These are phyloP conservation scores for Trichoderma oligosporum DNA, from an alignment of 2,329 filamentous ascomycete genomes.

Conservation along the genomic window DNA sequence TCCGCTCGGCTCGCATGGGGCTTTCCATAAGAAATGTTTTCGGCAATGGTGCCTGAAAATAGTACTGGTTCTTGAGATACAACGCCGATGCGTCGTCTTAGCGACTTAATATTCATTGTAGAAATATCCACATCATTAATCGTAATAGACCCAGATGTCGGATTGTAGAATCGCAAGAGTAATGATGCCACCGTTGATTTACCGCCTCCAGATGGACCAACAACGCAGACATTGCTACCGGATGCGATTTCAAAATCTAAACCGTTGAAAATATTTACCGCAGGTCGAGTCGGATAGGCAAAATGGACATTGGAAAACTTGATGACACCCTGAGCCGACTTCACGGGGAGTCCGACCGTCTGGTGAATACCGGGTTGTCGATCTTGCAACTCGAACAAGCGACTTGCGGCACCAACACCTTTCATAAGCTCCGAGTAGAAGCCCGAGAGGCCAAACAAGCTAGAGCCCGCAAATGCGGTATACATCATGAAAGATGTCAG, in stretches of 20 bases:
- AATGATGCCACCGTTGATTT: constrained; percentile 96
- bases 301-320: constrained; percentile 83
- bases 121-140: constrained; percentile 83
- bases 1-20: constrained; percentile 73
- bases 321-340: constrained; percentile 82
- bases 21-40: constrained; percentile 88
- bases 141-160: constrained; percentile 69
- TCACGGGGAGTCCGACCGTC: constrained; percentile 74
- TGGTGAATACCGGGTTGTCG: constrained; percentile 81
- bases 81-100: constrained; percentile 88
- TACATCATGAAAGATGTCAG: constrained; percentile 98
- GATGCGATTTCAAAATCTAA: constrained; percentile 88
- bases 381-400: constrained; percentile 93
- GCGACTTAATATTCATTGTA: constrained; percentile 86
- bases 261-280: constrained; percentile 84
- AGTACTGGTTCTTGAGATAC: constrained; percentile 95
- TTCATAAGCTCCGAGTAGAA: constrained; percentile 99
- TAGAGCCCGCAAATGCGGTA: constrained; percentile 79
- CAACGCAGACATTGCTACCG: constrained; percentile 92
- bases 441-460: constrained; percentile 86
- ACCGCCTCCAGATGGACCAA: constrained; percentile 91
- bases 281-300: constrained; percentile 88
- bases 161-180: constrained; percentile 85
- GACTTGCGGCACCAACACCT: constrained; percentile 92
- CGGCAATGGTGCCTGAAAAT: constrained; percentile 74